Base-by-base conservation (phyloP, 1,284 basidiomycete genomes). In the Cutaneotrichosporon spelunceum region DNA sequence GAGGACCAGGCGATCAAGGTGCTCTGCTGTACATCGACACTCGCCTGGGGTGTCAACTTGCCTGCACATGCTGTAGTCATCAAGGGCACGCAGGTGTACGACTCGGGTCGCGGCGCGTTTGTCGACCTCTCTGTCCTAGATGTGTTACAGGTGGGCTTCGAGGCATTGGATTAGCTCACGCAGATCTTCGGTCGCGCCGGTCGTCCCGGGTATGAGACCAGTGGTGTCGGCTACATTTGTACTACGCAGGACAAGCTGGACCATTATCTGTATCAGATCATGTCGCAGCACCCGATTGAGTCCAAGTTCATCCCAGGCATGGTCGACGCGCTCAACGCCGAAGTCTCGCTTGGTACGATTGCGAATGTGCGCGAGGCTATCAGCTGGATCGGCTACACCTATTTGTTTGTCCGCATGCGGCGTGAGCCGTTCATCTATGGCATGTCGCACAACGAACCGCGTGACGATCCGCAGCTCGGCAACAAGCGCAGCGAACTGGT, bases 31-130 rank as follows among this genome's bases (percentile, higher is more conserved):
- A 99, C 96, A 3, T 93, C 96, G 2, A 99, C 96, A 0, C 83
- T 99, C 34, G 96, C 96, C 1, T 99, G 96, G 96, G 96, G 96
- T 82, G 96, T 99, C 71, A 99, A 99, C 78, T 81, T 99, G 71
- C 96, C 96, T 44, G 96, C 96, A 5, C 97, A 99, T 79, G 96
- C 96, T 60, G 92, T 94, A 61, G 82, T 99, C 67, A 99, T 99
- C 82, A 99, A 99, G 79, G 96, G 96, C 16, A 99, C 96, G 0
- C 91, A 99, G 70, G 85, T 99, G 3, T 99, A 99, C 75, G 91
- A 98, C 72, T 90, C 89, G 63, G 83, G 86, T 7, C 89, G 88
- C 72, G 93, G 94, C 68, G 82, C 88, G 9, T 97, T 98, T 71
- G 88, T 91, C 57, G 94, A 99, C 76, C 83, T 99, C 29, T 91